phyloP scores from a whole-genome alignment of 1,139 yeast genomes.

The Zygoascus meyerae region DNA sequence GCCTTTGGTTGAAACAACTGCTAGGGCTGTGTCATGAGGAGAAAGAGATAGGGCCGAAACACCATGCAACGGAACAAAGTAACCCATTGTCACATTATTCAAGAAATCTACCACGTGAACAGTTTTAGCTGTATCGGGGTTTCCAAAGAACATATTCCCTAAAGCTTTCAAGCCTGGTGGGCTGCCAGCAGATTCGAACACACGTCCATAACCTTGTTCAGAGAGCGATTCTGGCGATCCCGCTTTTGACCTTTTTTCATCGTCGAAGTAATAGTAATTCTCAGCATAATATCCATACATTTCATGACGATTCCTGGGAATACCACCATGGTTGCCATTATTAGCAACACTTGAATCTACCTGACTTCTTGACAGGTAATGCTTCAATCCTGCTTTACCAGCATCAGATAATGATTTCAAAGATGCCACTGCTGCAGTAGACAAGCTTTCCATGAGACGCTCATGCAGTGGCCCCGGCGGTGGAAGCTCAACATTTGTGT shows the following conservation, averaged over 20 bases:
- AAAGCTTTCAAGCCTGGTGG: constrained; percentile 14
- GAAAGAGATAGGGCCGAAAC: constrained; percentile 56
- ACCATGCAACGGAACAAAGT: constrained; percentile 57
- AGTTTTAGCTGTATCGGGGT: constrained; percentile 13
- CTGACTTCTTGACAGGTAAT: constrained; percentile 21
- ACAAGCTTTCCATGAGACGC: constrained; percentile 25
- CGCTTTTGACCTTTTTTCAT: not conserved
- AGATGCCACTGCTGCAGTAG: constrained; percentile 29
- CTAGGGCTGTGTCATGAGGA: constrained; percentile 55
- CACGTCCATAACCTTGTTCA: not conserved
- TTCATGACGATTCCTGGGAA: constrained; percentile 1
- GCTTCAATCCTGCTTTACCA: constrained; percentile 27
- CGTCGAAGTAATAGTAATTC: constrained; percentile 6
- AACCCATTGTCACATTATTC: constrained; percentile 42
- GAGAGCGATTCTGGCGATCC: not conserved
- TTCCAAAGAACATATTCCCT: constrained; percentile 16
- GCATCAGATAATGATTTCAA: constrained; percentile 28
- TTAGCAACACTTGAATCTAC: not conserved
- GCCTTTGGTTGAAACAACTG: constrained; percentile 55
- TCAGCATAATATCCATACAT: constrained; percentile 8
- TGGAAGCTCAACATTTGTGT: constrained; percentile 27
- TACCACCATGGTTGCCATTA: not conserved
- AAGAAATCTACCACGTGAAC: constrained; percentile 43
- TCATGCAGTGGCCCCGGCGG: constrained; percentile 30
- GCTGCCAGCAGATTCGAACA: not conserved